phyloP scores from a whole-genome alignment of 345 rosid genomes.

The Eucalyptus tenuipes region DNA sequence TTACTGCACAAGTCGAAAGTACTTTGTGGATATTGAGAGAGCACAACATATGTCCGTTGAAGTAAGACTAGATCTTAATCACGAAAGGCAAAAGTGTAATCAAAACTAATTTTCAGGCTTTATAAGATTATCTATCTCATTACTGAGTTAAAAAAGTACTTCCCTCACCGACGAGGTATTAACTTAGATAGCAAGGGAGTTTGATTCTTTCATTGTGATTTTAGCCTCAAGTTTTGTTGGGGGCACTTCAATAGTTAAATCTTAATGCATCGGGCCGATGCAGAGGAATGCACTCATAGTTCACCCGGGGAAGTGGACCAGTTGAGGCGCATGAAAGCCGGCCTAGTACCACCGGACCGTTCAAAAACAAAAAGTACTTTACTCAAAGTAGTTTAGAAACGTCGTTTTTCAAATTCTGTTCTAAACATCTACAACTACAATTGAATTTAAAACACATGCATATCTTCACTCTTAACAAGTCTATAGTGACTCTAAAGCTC shows the following conservation, averaged over 20 bases:
- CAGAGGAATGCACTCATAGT: neutral
- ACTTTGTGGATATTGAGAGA: neutral
- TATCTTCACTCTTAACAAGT: neutral
- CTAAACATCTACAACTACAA: neutral
- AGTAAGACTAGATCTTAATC: neutral
- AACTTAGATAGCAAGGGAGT: neutral
- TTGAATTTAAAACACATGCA: neutral
- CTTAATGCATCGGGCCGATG: neutral
- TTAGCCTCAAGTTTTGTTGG: neutral
- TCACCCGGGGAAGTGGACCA: neutral
- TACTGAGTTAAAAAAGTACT: neutral
- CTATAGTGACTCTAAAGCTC: neutral
- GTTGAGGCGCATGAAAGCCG: neutral
- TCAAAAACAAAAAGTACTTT: neutral
- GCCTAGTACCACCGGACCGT: neutral
- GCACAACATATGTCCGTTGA: neutral
- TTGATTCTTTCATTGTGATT: neutral
- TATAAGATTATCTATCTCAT: neutral
- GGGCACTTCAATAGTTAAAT: neutral
- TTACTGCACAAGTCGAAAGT: neutral
- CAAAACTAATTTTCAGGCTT: neutral
- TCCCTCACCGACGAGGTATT: neutral
- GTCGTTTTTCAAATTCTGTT: neutral
- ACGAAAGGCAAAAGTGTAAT: neutral
- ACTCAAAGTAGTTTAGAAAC: neutral